A percentile compares a stretch with the other conserved stretches of the same genome.
Evolutionary conservation across 1,284 basidiomycete species (phyloP).

Genomic region (Rhodotorula sp.): DNA sequence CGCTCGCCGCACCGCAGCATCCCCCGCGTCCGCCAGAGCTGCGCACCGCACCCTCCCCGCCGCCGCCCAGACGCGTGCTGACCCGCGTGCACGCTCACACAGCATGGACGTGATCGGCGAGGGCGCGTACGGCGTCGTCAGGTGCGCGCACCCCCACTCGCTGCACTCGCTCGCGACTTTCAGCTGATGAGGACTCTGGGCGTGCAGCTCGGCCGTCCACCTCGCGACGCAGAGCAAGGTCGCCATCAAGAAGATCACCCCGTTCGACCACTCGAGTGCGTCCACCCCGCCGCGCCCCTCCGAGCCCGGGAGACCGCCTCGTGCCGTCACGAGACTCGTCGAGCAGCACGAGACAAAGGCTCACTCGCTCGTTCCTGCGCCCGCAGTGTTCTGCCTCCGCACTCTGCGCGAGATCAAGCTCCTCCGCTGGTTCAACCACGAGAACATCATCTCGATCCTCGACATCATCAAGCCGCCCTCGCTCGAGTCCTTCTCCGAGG

Average conservation of each 20-base stretch:
- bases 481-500: constrained; percentile 90
- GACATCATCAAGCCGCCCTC: constrained; percentile 90
- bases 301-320: background rate
- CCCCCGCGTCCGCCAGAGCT: too few species aligned
- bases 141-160: constrained; percentile 53
- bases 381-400: constrained; percentile 64
- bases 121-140: constrained; percentile 75
- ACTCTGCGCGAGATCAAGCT: constrained; percentile 86
- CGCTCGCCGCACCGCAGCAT: too few species aligned
- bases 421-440: constrained; percentile 89
- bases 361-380: background rate
- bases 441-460: constrained; percentile 93
- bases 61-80: background rate
- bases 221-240: constrained; percentile 43
- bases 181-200: too few species aligned
- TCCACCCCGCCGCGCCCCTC: background rate
- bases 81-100: background rate
- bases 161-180: background rate
- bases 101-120: constrained; percentile 81
- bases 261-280: constrained; percentile 81
- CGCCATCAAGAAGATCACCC: constrained; percentile 64
- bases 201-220: constrained; percentile 41
- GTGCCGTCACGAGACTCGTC: background rate
- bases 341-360: too few species aligned
- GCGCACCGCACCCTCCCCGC: too few species aligned